phyloP scores from a whole-genome alignment of 768 basidiomycete genomes.

The Termitomyces heimii region DNA sequence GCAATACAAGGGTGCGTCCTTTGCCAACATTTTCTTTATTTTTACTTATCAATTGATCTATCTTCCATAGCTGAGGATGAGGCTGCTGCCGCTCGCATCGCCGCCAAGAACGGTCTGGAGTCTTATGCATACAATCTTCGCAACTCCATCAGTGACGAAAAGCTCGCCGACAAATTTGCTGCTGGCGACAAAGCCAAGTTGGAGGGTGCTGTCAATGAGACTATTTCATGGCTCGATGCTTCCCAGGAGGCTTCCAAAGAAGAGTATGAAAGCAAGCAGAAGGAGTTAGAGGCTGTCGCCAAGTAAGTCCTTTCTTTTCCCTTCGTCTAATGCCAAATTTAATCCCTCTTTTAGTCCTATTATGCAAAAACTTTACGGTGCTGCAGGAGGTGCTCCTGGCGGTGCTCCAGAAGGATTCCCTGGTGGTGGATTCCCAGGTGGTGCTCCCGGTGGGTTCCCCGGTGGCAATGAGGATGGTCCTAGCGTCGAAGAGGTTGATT shows the following conservation, averaged over 20 bases:
- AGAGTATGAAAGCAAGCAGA: slow-evolving; percentile 90
- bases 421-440: slow-evolving; percentile 39
- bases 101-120: slow-evolving; percentile 88
- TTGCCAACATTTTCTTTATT: neutral
- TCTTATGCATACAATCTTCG: slow-evolving; percentile 95
- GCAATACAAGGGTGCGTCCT: slow-evolving; percentile 68
- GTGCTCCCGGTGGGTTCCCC: slow-evolving; percentile 65
- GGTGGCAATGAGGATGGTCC: slow-evolving; percentile 78
- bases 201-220: slow-evolving; percentile 72
- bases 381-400: slow-evolving; percentile 63
- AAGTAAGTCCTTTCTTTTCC: slow-evolving; percentile 30
- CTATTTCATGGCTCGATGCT: slow-evolving; percentile 80
- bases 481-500: slow-evolving; percentile 89
- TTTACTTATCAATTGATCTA: neutral
- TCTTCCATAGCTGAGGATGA: slow-evolving; percentile 67
- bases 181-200: slow-evolving; percentile 81
- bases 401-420: slow-evolving; percentile 54
- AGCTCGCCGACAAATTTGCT: slow-evolving; percentile 85
- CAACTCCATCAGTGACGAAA: slow-evolving; percentile 81
- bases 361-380: slow-evolving; percentile 72
- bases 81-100: slow-evolving; percentile 76
- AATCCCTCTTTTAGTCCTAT: slow-evolving; percentile 32
- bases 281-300: slow-evolving; percentile 84
- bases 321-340: neutral
- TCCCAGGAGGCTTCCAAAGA: slow-evolving; percentile 91